Evolutionary conservation across 305 asterid genomes (phyloP), one percentile per base, ranked within the genome.

Genomic region (Fraxinus greggii): DNA sequence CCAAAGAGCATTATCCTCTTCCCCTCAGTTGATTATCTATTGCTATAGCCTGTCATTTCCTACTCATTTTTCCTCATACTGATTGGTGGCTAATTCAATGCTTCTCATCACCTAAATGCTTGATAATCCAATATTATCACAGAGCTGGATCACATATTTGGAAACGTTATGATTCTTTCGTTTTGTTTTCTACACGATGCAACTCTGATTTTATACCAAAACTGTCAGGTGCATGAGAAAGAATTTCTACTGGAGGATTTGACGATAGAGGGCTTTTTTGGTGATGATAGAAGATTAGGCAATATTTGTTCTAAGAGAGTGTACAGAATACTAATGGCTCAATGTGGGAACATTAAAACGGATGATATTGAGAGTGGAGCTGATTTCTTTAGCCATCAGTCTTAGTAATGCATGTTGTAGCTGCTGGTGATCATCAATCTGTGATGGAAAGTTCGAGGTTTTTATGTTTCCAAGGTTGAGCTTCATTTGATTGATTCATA

Each of bases 331-430:
- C 90, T 96, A 79, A 96, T 91, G 99, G 99, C 99, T 81, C 93
- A 94, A 87, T 77, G 85, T 12, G 98, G 95, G 79, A 90, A 83
- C 87, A 92, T 91, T 84, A 88, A 86, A 82, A 92, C 99, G 0
- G 97, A 94, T 77, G 98, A 96, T 72, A 97, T 92, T 28, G 99
- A 96, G 84, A 83, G 89, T 40, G 99, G 99, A 31, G 98, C 99
- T 28, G 98, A 90, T 89, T 87, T 96, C 89, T 95, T 96, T 78
- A 80, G 33, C 85, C 79, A 45, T 9, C 86, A 67, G 21, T 54
- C 86, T 86, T 67, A 86, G 42, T 75, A 70, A 78, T 26, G 72
- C 35, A 26, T 9, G 42, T 65, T 32, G 74, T 21, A 28, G 59
- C 13, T 81, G 63, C 26, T 26, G 38, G 35, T 54, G 48, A 38